Conservation (phyloP, 805 yeast genomes). For the Jamesozyma rosinii region DNA sequence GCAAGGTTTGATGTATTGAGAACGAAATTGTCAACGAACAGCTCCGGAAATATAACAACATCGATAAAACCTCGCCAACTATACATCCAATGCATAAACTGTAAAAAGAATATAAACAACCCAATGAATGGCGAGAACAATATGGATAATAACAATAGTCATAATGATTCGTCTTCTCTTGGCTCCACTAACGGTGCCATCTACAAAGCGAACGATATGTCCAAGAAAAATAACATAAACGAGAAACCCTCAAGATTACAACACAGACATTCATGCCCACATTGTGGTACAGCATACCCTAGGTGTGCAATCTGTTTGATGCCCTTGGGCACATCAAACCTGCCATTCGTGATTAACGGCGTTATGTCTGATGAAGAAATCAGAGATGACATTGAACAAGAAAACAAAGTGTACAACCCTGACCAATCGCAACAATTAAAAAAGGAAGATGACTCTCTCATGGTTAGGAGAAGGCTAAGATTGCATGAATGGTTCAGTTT, state of each 20-base stretch:
- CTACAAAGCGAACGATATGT: not conserved
- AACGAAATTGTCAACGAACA: constrained; percentile 49
- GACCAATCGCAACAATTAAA: constrained; percentile 4
- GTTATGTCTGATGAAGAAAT: constrained; percentile 1
- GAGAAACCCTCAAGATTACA: constrained; percentile 4
- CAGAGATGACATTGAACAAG: not conserved
- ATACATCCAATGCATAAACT: constrained; percentile 68
- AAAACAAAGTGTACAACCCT: constrained; percentile 1
- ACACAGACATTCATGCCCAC: constrained; percentile 48
- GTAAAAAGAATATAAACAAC: constrained; percentile 61
- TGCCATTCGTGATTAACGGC: constrained; percentile 29
- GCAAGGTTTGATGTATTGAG: constrained; percentile 82
- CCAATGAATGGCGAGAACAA: constrained; percentile 3
- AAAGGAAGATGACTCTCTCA: not conserved
- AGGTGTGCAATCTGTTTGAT: constrained; percentile 83
- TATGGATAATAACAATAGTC: constrained; percentile 1
- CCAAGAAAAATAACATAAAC: not conserved
- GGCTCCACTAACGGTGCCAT: not conserved
- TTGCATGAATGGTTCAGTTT: constrained; percentile 84
- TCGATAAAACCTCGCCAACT: constrained; percentile 62
- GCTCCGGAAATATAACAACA: constrained; percentile 39
- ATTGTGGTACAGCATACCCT: constrained; percentile 82
- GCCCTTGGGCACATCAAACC: constrained; percentile 51
- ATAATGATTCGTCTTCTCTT: constrained; percentile 2
- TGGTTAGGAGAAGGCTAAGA: constrained; percentile 16